Conservation (phyloP, 257 asterid species). For the Penstemon eatonii region DNA sequence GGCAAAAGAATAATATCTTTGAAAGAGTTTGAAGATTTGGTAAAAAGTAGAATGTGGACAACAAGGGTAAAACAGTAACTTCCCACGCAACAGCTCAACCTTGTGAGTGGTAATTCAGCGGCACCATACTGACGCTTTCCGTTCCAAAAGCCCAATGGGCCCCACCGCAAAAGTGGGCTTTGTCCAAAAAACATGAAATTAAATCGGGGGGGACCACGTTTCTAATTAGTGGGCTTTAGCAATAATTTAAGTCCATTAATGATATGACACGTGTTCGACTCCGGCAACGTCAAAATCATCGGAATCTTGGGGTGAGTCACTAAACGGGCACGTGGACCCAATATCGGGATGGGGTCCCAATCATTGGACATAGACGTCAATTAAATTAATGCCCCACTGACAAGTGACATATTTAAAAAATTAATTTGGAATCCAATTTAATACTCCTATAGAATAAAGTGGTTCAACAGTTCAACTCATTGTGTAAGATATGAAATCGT, state of each 20-base stretch:
- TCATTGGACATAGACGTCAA: conserved; percentile 50
- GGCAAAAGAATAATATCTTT: conserved; percentile 43
- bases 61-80: conserved; percentile 35
- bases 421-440: conserved; percentile 39
- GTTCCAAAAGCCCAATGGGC: conserved; percentile 2
- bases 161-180: conserved; percentile 5
- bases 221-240: conserved; percentile 21
- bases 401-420: conserved; percentile 51
- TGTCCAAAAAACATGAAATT: conserved; percentile 25
- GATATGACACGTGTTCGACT: conserved; percentile 29
- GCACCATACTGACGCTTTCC: background rate
- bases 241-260: conserved; percentile 5
- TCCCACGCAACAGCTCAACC: conserved; percentile 8
- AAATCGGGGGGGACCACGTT: conserved; percentile 21
- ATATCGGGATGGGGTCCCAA: conserved; percentile 48
- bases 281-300: conserved; percentile 30
- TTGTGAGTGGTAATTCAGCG: conserved; percentile 11
- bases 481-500: background rate
- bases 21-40: conserved; percentile 30
- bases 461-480: conserved; percentile 52
- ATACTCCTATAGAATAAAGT: conserved; percentile 38
- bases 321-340: conserved; percentile 35
- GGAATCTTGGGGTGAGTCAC: conserved; percentile 54
- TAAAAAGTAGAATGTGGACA: background rate
- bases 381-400: conserved; percentile 47